Base-by-base conservation (phyloP, 345 rosid genomes). In the Euphorbia peplus region DNA sequence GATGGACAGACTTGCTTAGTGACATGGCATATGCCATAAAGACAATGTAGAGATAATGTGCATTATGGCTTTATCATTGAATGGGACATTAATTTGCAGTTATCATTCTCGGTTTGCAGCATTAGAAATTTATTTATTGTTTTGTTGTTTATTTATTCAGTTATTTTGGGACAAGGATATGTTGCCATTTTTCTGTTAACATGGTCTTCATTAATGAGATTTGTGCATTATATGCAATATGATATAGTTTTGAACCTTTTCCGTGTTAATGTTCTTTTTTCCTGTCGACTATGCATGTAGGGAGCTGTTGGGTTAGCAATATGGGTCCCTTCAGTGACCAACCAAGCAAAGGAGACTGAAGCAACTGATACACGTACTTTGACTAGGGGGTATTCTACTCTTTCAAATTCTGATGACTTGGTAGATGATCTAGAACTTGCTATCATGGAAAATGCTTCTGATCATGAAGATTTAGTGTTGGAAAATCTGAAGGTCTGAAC, bases 301-400 rank as follows among this genome's bases (percentile, higher is more conserved):
- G 99, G 99, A 69, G 97, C 99, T 54, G 97, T 95, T 74, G 99
- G 99, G 70, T 84, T 95, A 74, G 99, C 99, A 25, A 95, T 95
- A 82, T 95, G 99, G 99, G 99, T 95, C 66, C 97, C 99, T 32
- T 95, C 99, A 41, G 95, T 91, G 75, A 70, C 87, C 76, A 91
- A 95, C 80, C 96, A 87, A 68, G 75, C 76, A 70, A 95, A 85
- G 88, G 97, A 88, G 80, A 69, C 82, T 55, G 93, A 91, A 64
- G 72, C 77, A 65, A 79, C 95, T 68, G 93, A 84, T 60, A 58
- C 73, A 22, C 86, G 85, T 71, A 78, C 26, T 65, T 70, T 83
- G 62, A 78, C 72, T 19, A 86, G 90, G 76, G 96, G 90, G 55
- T 90, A 90, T 84, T 88, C 97, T 72, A 73, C 90, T 26, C 75